Evolutionary conservation across 2,329 filamentous ascomycete genomes (phyloP).

Genomic region (Waltergamsia citrina): DNA sequence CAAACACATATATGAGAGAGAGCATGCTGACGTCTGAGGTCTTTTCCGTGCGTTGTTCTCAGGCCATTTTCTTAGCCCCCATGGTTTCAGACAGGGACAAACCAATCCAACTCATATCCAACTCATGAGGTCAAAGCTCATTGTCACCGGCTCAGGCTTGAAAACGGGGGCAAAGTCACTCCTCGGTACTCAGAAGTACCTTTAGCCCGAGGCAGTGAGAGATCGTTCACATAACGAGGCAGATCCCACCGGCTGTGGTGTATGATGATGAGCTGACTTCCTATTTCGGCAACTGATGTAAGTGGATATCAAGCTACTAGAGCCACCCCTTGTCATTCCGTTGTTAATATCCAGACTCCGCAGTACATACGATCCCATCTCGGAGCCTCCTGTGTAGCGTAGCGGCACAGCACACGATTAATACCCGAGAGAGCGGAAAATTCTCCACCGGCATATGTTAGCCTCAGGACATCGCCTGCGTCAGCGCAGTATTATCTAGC

Average conservation of each 20-base stretch:
- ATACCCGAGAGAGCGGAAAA: too few relatives aligned
- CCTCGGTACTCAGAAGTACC: neutral
- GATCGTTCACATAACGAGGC: neutral
- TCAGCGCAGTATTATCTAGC: neutral
- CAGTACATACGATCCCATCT: conserved; percentile 2
- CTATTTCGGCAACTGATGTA: neutral
- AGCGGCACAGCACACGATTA: neutral
- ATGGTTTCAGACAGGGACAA: conserved; percentile 1
- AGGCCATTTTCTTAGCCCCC: neutral
- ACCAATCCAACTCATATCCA: neutral
- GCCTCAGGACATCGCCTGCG: too few relatives aligned
- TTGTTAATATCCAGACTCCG: neutral
- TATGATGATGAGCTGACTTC: neutral
- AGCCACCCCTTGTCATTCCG: conserved; percentile 1
- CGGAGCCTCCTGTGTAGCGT: neutral
- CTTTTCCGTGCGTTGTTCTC: neutral
- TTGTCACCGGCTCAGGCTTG: neutral
- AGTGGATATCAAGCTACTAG: conserved; percentile 1
- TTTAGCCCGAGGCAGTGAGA: neutral
- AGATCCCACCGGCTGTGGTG: neutral
- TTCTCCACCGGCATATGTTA: too few relatives aligned
- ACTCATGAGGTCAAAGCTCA: conserved; percentile 1
- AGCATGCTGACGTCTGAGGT: neutral
- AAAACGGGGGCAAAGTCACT: neutral
- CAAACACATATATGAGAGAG: conserved; percentile 1